These are phyloP conservation scores for Vickermania ingenoplastis DNA, from an alignment of 208 protist genomes.

Conservation along the genomic window DNA sequence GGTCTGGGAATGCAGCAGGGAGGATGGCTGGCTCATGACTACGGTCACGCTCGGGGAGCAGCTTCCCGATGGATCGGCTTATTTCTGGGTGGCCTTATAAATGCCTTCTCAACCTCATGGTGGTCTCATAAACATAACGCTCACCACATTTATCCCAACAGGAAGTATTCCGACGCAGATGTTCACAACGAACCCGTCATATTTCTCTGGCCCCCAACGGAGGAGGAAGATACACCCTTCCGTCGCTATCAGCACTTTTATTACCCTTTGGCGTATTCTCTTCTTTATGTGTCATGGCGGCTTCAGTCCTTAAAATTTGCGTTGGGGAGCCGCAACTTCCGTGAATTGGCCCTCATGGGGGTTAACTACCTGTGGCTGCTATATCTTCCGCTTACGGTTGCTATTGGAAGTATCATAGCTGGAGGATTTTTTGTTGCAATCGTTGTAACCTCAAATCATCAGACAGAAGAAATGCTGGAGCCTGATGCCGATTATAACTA, in stretches of 20 bases:
- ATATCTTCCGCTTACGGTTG: conserved; percentile 49
- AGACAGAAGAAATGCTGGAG: conserved; percentile 76
- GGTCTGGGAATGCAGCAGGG: conserved; percentile 71
- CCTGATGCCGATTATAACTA: conserved; percentile 61
- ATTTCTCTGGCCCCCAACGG: conserved; percentile 53
- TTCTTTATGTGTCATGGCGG: conserved; percentile 75
- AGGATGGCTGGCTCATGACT: conserved; percentile 74
- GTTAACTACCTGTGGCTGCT: conserved; percentile 67
- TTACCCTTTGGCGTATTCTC: conserved; percentile 57
- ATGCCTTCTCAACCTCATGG: conserved; percentile 57
- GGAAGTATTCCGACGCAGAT: conserved; percentile 58
- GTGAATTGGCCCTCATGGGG: conserved; percentile 40
- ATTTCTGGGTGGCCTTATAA: conserved; percentile 34
- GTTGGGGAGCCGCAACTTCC: conserved; percentile 43
- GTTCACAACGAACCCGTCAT: conserved; percentile 73
- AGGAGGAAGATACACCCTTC: conserved; percentile 37
- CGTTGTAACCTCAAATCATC: conserved; percentile 70
- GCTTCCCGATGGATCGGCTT: conserved; percentile 35
- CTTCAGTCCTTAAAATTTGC: conserved; percentile 59
- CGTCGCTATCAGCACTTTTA: conserved; percentile 61
- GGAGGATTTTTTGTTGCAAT: conserved; percentile 64
- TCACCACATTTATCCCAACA: conserved; percentile 78
- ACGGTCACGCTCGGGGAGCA: conserved; percentile 42
- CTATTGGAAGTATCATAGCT: conserved; percentile 53
- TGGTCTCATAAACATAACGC: conserved; percentile 78